Percentiles rank a stretch among this genome's conserved stretches.
These are phyloP conservation scores for Dictyostelium purpureum DNA, from an alignment of 78 protist species.

Conservation along the genomic window DNA sequence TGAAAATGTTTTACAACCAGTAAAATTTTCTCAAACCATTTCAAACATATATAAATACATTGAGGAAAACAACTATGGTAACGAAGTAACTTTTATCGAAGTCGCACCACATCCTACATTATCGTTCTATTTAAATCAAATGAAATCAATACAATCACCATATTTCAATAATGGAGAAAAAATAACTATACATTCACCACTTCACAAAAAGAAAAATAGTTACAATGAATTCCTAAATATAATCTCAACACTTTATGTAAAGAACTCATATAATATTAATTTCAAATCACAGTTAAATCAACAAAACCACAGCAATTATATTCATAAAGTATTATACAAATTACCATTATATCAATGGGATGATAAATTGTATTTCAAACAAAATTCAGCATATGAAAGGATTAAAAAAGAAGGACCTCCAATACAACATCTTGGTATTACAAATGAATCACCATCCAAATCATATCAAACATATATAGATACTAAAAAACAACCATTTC, in stretches of 20 bases:
- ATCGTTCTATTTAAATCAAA: neutral
- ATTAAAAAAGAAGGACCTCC: neutral
- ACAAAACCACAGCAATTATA: too few species aligned
- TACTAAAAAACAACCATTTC: neutral
- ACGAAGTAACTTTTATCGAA: neutral
- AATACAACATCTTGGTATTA: too few species aligned
- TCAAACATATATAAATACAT: neutral
- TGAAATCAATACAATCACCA: too few species aligned
- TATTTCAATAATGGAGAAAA: too few species aligned
- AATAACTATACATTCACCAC: too few species aligned
- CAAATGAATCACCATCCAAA: too few species aligned
- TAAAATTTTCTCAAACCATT: neutral
- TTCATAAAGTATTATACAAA: too few species aligned
- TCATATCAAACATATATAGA: neutral
- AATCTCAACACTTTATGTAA: neutral
- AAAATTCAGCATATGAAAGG: neutral
- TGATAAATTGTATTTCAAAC: neutral
- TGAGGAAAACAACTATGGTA: neutral
- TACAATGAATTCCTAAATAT: neutral
- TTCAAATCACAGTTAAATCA: neutral
- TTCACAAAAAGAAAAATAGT: slow-evolving; percentile 1
- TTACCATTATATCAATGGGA: slow-evolving; percentile 44
- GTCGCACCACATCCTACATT: slow-evolving; percentile 68
- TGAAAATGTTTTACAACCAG: slow-evolving; percentile 9
- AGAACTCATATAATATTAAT: neutral